Conservation (phyloP, 2,329 filamentous ascomycete genomes). For the Claviceps spartinae region DNA sequence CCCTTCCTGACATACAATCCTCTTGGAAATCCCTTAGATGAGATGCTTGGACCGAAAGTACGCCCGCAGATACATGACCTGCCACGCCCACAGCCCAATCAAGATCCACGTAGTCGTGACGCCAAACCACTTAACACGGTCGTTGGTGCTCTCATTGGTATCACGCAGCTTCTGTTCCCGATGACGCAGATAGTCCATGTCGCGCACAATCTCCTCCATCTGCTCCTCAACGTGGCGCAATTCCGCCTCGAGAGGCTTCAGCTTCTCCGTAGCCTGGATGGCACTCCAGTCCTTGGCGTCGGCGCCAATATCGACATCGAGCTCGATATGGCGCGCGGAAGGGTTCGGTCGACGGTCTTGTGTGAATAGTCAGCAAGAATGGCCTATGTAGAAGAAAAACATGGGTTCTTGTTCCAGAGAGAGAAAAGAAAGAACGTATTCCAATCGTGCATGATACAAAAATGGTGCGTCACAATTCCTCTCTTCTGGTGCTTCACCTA, state of each 20-base stretch:
- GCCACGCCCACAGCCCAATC: conserved; percentile 82
- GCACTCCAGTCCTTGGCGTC: conserved; percentile 97
- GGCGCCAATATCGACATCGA: conserved; percentile 91
- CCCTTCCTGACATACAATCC: conserved; percentile 5
- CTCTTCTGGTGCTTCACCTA: conserved; percentile 30
- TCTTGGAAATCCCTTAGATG: conserved; percentile 15
- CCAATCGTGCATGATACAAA: no score
- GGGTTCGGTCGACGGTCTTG: conserved; percentile 26
- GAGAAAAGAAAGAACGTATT: background rate
- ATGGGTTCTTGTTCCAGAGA: background rate
- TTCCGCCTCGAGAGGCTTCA: conserved; percentile 93
- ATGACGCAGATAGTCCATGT: conserved; percentile 89
- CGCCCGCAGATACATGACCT: conserved; percentile 91
- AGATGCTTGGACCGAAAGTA: conserved; percentile 64
- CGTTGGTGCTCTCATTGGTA: conserved; percentile 99
- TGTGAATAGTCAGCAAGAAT: conserved; percentile 2
- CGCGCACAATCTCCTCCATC: conserved; percentile 71
- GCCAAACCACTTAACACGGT: conserved; percentile 96
- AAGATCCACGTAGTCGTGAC: conserved; percentile 86
- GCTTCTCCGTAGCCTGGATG: conserved; percentile 91
- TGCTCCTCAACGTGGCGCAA: conserved; percentile 86
- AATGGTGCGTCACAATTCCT: no score
- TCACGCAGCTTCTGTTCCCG: conserved; percentile 93
- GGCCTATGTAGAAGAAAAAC: background rate
- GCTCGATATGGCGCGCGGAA: conserved; percentile 62